These are phyloP conservation scores for Neltuma alba DNA, from an alignment of 306 rosid species.

Conservation along the genomic window DNA sequence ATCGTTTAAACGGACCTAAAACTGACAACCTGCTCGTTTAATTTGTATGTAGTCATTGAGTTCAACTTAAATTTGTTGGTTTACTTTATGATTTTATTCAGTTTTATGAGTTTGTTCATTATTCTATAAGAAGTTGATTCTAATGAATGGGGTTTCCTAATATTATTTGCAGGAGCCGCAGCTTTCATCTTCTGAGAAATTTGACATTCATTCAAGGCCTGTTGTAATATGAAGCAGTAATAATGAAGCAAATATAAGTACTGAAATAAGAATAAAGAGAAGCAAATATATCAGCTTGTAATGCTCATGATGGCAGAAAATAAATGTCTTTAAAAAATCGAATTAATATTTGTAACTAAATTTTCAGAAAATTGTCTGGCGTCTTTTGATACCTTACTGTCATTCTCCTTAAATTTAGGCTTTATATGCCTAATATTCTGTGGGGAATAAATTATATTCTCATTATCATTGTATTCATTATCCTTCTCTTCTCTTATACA, in stretches of 20 bases:
- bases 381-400: neutral
- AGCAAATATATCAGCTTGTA: neutral
- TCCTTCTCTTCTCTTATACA: neutral
- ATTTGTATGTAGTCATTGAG: too few species aligned
- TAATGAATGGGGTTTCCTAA: neutral
- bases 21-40: too few species aligned
- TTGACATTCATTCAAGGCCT: slow-evolving; percentile 47
- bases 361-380: neutral
- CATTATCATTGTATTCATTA: neutral
- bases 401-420: neutral
- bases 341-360: neutral
- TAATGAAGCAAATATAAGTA: neutral
- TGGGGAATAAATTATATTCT: neutral
- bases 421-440: neutral
- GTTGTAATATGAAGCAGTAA: slow-evolving; percentile 36
- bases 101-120: neutral
- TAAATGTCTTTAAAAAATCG: too few species aligned
- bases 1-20: too few species aligned
- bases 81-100: neutral
- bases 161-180: slow-evolving; percentile 60
- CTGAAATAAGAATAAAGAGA: neutral
- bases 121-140: slow-evolving; percentile 22
- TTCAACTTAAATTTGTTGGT: neutral
- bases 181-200: slow-evolving; percentile 48
- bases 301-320: neutral